Evolutionary conservation across 495 filamentous ascomycete species (phyloP), one percentile per base, ranked within the genome.

Genomic region (Aspergillus affinis): DNA sequence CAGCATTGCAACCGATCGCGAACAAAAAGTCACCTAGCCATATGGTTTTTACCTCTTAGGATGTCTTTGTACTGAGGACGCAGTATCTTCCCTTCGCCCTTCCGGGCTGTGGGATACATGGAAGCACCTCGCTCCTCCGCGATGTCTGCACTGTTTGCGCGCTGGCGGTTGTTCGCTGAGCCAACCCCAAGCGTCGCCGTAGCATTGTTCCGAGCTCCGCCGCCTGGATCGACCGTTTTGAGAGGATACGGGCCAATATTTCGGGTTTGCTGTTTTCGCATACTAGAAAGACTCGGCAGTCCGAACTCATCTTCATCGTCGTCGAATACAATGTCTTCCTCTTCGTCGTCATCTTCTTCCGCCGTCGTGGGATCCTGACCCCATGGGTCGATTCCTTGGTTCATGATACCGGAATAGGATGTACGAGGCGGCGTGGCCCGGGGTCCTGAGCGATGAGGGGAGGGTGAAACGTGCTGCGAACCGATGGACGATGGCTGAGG

Each of bases 41-140:
- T 61, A 29, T 17, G 20, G 54, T 59, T 54, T 71, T 58, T 63
- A 88, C 87, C 87, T 77, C 88, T 88, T 13, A 98, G 73, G 5
- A 98, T 92, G 49, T 97, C 95, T 73, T 98, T 97, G 67, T 97
- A 98, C 72, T 98, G 94, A 50, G 95, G 94, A 44, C 95, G 86
- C 17, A 98, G 79, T 46, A 97, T 97, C 74, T 98, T 98, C 8
- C 89, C 93, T 67, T 97, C 93, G 60, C 78, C 86, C 71, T 90
- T 93, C 67, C 92, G 92, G 9, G 93, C 83, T 59, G 85, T 87
- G 7, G 94, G 94, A 71, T 98, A 98, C 58, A 84, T 84, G 9
- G 92, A 88, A n/a, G 88, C 77, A n/a, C 89, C 89, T 57, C 92
- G 82, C 78, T 95, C 91, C 69, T 93, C 89, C 18, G 92, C 90